phyloP scores from a whole-genome alignment of 1,139 yeast genomes.

The Blastobotrys buckinghamii region DNA sequence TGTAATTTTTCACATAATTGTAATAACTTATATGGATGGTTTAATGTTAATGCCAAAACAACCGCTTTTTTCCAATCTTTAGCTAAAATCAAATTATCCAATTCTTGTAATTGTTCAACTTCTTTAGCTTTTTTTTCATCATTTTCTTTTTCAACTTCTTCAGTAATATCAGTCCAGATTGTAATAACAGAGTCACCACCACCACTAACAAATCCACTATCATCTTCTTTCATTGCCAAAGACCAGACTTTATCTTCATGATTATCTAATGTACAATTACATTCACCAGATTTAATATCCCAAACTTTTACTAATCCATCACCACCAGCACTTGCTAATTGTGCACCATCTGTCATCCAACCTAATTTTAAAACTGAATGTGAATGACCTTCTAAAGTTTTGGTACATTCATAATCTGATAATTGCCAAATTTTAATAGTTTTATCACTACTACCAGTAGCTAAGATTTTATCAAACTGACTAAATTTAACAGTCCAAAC shows the following conservation, averaged over 20 bases:
- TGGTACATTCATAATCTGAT: slow-evolving; percentile 63
- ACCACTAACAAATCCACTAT: slow-evolving; percentile 68
- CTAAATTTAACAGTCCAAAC: slow-evolving; percentile 88
- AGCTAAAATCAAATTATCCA: slow-evolving; percentile 62
- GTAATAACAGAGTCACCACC: slow-evolving; percentile 94
- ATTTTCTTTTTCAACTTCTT: slow-evolving; percentile 50
- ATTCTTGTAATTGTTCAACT: slow-evolving; percentile 82
- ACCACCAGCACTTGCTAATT: slow-evolving; percentile 81
- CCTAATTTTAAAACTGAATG: slow-evolving; percentile 82
- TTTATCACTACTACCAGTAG: slow-evolving; percentile 85
- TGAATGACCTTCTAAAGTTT: slow-evolving; percentile 91
- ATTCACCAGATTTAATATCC: slow-evolving; percentile 75
- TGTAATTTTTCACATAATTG: slow-evolving; percentile 27
- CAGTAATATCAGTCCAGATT: slow-evolving; percentile 84
- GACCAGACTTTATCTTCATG: slow-evolving; percentile 97
- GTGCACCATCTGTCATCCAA: slow-evolving; percentile 61
- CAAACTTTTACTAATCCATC: slow-evolving; percentile 91
- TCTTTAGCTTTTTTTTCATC: slow-evolving; percentile 41
- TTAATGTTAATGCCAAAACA: slow-evolving; percentile 76
- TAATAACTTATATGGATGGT: slow-evolving; percentile 53
- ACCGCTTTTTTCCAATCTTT: slow-evolving; percentile 89
- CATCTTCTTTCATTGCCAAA: slow-evolving; percentile 48
- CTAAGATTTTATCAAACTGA: slow-evolving; percentile 64
- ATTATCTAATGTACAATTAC: slow-evolving; percentile 75
- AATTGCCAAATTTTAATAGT: slow-evolving; percentile 87